These are phyloP conservation scores for Gracilaria vermiculophylla DNA, from an alignment of 23 red algal genomes.

Conservation along the genomic window DNA sequence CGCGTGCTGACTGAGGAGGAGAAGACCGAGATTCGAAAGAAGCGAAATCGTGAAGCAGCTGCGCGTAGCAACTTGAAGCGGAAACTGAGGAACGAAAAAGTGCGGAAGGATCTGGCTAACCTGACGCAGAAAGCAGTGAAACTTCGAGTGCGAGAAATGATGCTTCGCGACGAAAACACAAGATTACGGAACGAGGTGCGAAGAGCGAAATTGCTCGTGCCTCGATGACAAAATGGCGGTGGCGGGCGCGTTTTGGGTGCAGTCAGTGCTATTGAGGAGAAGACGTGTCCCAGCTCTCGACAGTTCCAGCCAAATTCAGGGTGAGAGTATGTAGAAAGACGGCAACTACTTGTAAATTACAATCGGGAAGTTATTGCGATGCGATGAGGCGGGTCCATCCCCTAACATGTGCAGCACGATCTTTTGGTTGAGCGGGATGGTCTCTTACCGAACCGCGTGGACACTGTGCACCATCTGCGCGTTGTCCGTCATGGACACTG, in stretches of 20 bases:
- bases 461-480: too few species aligned
- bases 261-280: neutral
- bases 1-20: slow-evolving; percentile 31
- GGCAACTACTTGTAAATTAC: too few species aligned
- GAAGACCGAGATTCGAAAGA: slow-evolving; percentile 62
- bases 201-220: neutral
- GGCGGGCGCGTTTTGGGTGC: neutral
- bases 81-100: slow-evolving; percentile 53
- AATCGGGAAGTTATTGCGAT: too few species aligned
- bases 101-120: slow-evolving; percentile 51
- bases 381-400: too few species aligned
- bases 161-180: slow-evolving; percentile 61
- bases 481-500: too few species aligned
- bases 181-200: slow-evolving; percentile 43
- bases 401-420: too few species aligned
- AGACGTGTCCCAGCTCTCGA: too few species aligned
- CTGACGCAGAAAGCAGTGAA: slow-evolving; percentile 48
- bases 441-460: too few species aligned
- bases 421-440: too few species aligned
- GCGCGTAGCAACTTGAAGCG: slow-evolving; percentile 61
- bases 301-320: too few species aligned
- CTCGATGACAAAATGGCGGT: neutral
- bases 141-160: slow-evolving; percentile 59
- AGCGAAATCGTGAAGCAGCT: slow-evolving; percentile 59
- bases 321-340: too few species aligned